Conservation (phyloP, 225 moss, liverwort and hornwort species). For the Pseudoscleropodium purum region DNA sequence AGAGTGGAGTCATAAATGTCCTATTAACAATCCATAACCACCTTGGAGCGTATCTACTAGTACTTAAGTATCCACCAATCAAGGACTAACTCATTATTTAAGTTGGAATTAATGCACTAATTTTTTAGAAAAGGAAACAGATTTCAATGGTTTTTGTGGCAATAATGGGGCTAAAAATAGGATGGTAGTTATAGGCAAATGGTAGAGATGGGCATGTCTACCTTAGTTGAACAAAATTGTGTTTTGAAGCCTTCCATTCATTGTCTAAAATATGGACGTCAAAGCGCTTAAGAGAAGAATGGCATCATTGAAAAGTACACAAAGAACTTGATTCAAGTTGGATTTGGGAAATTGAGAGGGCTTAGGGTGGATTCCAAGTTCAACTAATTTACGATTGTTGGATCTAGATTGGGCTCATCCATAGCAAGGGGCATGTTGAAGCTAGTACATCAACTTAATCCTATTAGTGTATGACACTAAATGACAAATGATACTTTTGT, state of each 20-base stretch:
- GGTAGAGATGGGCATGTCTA: no score
- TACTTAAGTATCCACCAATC: no score
- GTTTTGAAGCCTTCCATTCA: accelerated
- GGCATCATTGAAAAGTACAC: neutral
- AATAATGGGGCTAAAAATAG: no score
- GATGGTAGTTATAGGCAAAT: no score
- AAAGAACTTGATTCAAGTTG: no score
- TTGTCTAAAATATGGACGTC: accelerated
- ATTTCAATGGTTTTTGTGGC: no score
- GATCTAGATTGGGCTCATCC: neutral
- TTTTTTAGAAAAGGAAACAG: no score
- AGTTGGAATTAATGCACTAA: no score
- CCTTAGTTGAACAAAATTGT: neutral
- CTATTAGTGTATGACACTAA: neutral
- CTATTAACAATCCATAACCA: no score
- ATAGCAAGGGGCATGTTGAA: neutral
- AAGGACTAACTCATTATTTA: no score
- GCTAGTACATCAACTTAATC: neutral
- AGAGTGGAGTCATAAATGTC: no score
- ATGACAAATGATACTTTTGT: neutral
- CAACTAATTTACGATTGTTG: neutral
- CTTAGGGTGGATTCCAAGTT: neutral
- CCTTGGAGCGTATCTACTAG: no score
- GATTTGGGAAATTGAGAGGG: neutral
- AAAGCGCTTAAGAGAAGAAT: accelerated